Evolutionary conservation across 805 yeast genomes (phyloP).

Genomic region (Hanseniaspora osmophila): DNA sequence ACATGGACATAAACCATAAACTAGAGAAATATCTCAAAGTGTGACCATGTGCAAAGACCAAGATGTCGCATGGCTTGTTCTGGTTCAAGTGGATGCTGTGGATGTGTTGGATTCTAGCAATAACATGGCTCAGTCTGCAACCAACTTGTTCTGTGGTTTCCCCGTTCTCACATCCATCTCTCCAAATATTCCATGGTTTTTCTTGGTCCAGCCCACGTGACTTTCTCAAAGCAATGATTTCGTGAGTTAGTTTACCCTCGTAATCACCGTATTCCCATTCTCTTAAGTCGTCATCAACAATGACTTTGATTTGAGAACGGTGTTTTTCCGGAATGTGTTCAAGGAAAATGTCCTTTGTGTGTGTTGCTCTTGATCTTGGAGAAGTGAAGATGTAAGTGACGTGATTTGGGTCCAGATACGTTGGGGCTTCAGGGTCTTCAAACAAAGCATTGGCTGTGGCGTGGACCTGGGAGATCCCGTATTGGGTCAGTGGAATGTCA

Average conservation of each 20-base stretch:
- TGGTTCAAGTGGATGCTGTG: conserved; percentile 41
- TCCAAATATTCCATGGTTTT: conserved; percentile 68
- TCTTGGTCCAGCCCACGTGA: conserved; percentile 41
- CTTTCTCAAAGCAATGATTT: conserved; percentile 47
- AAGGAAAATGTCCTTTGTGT: conserved; percentile 48
- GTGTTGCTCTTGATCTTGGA: conserved; percentile 68
- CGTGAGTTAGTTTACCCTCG: conserved; percentile 64
- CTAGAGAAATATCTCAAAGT: conserved; percentile 80
- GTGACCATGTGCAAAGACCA: conserved; percentile 89
- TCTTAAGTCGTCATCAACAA: conserved; percentile 54
- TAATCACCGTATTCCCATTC: conserved; percentile 97
- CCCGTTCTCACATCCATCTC: conserved; percentile 87
- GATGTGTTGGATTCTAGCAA: conserved; percentile 45
- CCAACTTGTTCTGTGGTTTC: conserved; percentile 57
- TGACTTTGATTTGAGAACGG: conserved; percentile 28
- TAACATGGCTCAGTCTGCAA: conserved; percentile 55
- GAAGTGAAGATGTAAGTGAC: conserved; percentile 59
- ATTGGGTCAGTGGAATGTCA: conserved; percentile 62
- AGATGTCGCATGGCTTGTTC: conserved; percentile 49
- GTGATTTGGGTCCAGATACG: conserved; percentile 45
- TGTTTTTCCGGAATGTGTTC: conserved; percentile 32
- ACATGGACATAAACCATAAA: conserved; percentile 47
- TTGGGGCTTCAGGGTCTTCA: conserved; percentile 29
- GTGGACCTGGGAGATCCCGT: conserved; percentile 64
- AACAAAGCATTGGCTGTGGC: conserved; percentile 62